These are phyloP conservation scores for Luzula sylvatica DNA, from an alignment of 176 grass and related monocot species.

Conservation along the genomic window DNA sequence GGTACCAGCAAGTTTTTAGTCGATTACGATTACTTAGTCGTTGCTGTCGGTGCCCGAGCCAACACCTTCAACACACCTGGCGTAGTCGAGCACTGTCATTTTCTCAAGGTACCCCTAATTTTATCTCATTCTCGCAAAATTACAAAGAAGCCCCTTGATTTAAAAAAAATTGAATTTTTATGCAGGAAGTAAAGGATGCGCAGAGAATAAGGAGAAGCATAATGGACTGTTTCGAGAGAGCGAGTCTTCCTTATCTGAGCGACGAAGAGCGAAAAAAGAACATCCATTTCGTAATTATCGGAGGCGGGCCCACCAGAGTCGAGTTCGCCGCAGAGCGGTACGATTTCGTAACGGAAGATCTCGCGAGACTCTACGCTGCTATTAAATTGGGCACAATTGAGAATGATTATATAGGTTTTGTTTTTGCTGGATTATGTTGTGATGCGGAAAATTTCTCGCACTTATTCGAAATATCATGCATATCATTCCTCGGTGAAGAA, in stretches of 20 bases:
- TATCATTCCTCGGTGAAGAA: no score
- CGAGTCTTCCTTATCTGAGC: conserved; percentile 58
- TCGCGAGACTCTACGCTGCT: conserved; percentile 69
- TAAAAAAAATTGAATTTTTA: not conserved
- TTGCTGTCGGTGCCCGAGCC: conserved; percentile 59
- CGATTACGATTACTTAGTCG: conserved; percentile 78
- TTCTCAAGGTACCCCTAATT: conserved; percentile 73
- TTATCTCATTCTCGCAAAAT: no score
- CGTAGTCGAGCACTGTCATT: conserved; percentile 74
- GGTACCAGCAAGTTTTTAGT: conserved; percentile 71
- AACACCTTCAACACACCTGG: conserved; percentile 96
- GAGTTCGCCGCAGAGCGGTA: conserved; percentile 75
- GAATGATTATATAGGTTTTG: no score
- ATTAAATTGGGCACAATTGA: no score
- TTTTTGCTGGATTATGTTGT: no score
- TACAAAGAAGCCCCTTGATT: no score
- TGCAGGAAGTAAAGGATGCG: conserved; percentile 93
- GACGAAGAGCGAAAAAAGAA: conserved; percentile 82
- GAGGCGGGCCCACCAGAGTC: conserved; percentile 77
- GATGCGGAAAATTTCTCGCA: no score
- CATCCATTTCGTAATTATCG: no score
- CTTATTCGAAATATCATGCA: no score
- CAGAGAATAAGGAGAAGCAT: no score
- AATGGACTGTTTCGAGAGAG: conserved; percentile 80
- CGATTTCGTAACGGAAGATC: conserved; percentile 86